Evolutionary conservation across 176 grass and related monocot genomes (phyloP), one percentile per base, ranked within the genome.

Genomic region (Zea luxurians): DNA sequence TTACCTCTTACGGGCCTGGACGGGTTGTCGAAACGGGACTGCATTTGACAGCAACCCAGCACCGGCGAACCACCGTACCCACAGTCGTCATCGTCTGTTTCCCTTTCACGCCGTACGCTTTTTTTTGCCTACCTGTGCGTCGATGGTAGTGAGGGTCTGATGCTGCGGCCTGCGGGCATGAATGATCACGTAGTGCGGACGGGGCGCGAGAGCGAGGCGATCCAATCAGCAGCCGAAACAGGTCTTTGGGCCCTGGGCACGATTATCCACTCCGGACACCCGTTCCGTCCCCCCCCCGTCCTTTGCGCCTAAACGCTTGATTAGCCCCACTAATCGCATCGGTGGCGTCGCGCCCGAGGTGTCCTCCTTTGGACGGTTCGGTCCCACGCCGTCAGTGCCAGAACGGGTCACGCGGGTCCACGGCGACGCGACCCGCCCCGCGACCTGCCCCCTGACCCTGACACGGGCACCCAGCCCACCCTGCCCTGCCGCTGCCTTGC

Each of bases 211-310:
- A 50, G 68, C 48, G 49, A 37, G 6, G 53, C 52, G 20, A 67
- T 16, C 86, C 81, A 84, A 84, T 84, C 76, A 80, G 64, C 55
- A 7, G 6, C 4, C 76, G 70, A 84, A 84, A 84, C 64, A 27
- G 27, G 86, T 80, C 64, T 41, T 34, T 7, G 61, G 80, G 48
- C 13, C 61, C 45, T 18, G 21, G 44, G 17, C 75, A n/a, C 81
- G 43, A 3, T 63, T 70, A 70, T 68, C 70, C 46, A 84, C 38
- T 16, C 15, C 81, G 84, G 37, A 80, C 76, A 47, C 49, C 45
- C 4, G 21, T 58, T 8, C 49, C 3, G 1, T 27, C 27, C 48
- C 36, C 48, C 36, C 74, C 61, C 6, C 21, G 27, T 42, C 21
- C 2, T 45, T 54, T 44, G 11, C 17, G 10, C 12, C 38, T 46